These are phyloP conservation scores for Diplodia intermedia DNA, from an alignment of 2,329 filamentous ascomycete genomes.

Conservation along the genomic window DNA sequence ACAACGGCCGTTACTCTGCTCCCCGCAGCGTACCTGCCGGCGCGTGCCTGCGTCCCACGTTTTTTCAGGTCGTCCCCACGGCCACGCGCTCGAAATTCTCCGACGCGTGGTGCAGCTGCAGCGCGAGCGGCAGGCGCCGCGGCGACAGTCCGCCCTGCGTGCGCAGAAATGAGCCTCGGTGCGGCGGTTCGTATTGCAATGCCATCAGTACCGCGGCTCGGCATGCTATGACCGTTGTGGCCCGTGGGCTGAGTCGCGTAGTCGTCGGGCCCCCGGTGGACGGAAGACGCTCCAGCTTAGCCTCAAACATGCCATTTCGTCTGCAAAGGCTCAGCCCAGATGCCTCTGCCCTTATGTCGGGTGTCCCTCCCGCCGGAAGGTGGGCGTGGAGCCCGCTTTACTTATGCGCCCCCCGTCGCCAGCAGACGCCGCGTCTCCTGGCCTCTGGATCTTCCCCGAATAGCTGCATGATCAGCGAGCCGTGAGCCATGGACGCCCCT, in stretches of 20 bases:
- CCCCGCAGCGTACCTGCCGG: too few relatives aligned
- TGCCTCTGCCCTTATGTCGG: not conserved
- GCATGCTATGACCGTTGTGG: not conserved
- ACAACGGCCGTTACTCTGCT: not conserved
- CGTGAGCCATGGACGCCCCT: conserved; percentile 13
- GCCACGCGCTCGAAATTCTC: not conserved
- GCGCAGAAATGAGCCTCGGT: not conserved
- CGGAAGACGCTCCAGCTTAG: conserved; percentile 14
- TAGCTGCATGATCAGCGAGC: conserved; percentile 12
- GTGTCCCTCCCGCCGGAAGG: not conserved
- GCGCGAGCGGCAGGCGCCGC: not conserved
- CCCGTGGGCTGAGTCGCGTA: conserved; percentile 17
- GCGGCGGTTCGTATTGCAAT: not conserved
- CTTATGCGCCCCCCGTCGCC: conserved; percentile 4
- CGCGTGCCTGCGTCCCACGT: too few relatives aligned
- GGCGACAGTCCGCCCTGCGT: not conserved
- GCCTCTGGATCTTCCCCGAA: not conserved
- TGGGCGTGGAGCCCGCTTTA: conserved; percentile 7
- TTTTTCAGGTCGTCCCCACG: too few relatives aligned
- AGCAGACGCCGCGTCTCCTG: not conserved
- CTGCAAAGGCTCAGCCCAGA: conserved; percentile 9
- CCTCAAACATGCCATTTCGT: conserved; percentile 1
- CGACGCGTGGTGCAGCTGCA: not conserved
- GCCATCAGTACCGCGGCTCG: not conserved
- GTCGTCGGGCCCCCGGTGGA: not conserved